These are phyloP conservation scores for Cotoneaster glaucophyllus DNA, from an alignment of 306 rosid species.

Conservation along the genomic window DNA sequence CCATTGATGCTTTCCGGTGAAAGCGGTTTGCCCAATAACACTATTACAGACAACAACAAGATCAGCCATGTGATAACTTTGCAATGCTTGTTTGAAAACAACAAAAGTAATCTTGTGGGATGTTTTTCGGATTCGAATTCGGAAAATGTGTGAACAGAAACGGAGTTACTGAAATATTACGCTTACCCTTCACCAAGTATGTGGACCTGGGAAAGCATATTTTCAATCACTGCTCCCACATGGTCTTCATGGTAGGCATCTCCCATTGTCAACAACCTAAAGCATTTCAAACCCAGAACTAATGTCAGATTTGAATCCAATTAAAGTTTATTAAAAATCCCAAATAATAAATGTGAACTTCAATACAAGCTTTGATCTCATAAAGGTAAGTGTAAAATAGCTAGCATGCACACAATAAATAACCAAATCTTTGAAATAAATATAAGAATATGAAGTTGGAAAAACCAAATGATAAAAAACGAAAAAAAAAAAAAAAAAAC, in stretches of 20 bases:
- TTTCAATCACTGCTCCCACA: slow-evolving; percentile 36
- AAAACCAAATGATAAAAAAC: not conserved
- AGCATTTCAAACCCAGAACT: slow-evolving; percentile 26
- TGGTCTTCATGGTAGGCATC: slow-evolving; percentile 60
- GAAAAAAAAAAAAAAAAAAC: not conserved
- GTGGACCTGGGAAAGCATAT: slow-evolving; percentile 51
- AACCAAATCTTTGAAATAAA: not conserved
- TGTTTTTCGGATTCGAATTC: not conserved
- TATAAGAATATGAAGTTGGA: not conserved
- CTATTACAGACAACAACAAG: slow-evolving; percentile 28
- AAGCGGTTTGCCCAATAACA: slow-evolving; percentile 72
- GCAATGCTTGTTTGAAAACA: not conserved
- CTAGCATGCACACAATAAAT: not conserved
- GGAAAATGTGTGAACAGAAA: not conserved
- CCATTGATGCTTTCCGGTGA: slow-evolving; percentile 63
- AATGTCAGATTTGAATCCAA: slow-evolving; percentile 8
- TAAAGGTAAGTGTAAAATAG: not conserved
- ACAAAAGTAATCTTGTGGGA: not conserved
- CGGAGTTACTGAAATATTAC: not conserved
- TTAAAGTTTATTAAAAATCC: not conserved
- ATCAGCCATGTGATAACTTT: slow-evolving; percentile 9
- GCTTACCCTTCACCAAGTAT: slow-evolving; percentile 78
- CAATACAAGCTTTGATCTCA: slow-evolving; percentile 6
- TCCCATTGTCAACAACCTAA: slow-evolving; percentile 65
- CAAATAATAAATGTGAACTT: not conserved